Conservation (phyloP, 2,329 filamentous ascomycete genomes). For the Penicillium corylophilum region DNA sequence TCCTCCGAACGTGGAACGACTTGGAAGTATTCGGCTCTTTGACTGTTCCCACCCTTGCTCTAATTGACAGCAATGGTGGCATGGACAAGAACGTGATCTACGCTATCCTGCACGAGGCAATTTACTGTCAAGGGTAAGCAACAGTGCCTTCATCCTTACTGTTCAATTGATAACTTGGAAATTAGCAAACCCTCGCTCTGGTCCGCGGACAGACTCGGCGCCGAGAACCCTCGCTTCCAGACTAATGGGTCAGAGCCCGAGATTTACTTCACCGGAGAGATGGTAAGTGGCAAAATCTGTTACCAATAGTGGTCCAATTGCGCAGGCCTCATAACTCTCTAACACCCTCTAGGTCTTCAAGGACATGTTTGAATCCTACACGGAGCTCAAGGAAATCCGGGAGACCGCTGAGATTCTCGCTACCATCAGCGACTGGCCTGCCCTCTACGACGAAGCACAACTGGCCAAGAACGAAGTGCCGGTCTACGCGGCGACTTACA, state of each 20-base stretch:
- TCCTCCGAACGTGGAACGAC: slow-evolving; percentile 70
- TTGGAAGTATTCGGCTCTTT: slow-evolving; percentile 74
- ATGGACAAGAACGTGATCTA: slow-evolving; percentile 82
- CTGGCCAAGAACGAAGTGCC: slow-evolving; percentile 77
- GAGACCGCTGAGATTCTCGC: slow-evolving; percentile 72
- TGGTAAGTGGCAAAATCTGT: slow-evolving; percentile 49
- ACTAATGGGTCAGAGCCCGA: slow-evolving; percentile 49
- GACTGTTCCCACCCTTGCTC: slow-evolving; percentile 67
- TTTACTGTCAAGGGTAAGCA: slow-evolving; percentile 70
- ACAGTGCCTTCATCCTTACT: background rate
- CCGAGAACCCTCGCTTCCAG: slow-evolving; percentile 47
- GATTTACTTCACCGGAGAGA: slow-evolving; percentile 84
- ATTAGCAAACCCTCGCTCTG: slow-evolving; percentile 63
- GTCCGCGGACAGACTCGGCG: slow-evolving; percentile 59
- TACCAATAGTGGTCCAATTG: background rate
- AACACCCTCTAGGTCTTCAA: slow-evolving; percentile 61
- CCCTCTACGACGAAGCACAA: slow-evolving; percentile 72
- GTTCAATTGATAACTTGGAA: slow-evolving; percentile 26
- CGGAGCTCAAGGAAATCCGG: slow-evolving; percentile 69
- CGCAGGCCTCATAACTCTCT: background rate
- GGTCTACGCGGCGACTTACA: slow-evolving; percentile 77
- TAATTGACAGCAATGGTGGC: slow-evolving; percentile 64
- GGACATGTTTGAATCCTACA: slow-evolving; percentile 78
- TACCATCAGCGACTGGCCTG: slow-evolving; percentile 65
- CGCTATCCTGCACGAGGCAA: slow-evolving; percentile 79